phyloP scores from a whole-genome alignment of 495 filamentous ascomycete species.

The Chaetomium tenue region DNA sequence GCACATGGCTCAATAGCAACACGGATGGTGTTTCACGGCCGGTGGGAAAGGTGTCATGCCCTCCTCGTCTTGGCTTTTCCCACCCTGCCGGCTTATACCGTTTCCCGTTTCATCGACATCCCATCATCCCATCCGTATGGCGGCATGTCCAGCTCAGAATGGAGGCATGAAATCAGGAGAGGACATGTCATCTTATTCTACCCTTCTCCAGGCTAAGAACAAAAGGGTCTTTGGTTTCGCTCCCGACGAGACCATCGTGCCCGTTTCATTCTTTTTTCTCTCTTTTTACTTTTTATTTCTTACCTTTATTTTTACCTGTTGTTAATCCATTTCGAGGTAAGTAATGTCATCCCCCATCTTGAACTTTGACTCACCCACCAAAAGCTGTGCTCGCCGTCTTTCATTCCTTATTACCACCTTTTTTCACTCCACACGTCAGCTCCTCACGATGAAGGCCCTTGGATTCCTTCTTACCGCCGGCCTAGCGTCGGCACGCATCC shows the following conservation, averaged over 20 bases:
- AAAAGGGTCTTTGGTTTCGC: background rate
- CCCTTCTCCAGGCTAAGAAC: background rate
- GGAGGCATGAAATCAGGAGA: background rate
- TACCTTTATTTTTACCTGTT: background rate
- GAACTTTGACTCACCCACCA: background rate
- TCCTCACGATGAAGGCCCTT: constrained; percentile 30
- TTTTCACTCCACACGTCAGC: too few species aligned
- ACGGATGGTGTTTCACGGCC: constrained; percentile 4
- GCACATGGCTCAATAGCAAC: background rate
- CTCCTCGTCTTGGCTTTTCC: constrained; percentile 2
- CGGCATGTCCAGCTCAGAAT: background rate
- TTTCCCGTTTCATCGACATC: constrained; percentile 10
- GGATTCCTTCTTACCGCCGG: constrained; percentile 31
- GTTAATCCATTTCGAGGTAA: constrained; percentile 1
- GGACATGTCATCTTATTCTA: background rate
- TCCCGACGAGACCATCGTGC: background rate
- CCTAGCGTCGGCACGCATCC: constrained; percentile 35
- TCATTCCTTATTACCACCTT: constrained; percentile 1
- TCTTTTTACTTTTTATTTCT: background rate
- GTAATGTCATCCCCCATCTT: background rate
- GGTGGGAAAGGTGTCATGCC: constrained; percentile 1
- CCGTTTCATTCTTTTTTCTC: background rate
- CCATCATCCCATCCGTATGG: background rate
- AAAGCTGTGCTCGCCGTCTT: background rate
- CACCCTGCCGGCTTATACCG: background rate